phyloP scores from a whole-genome alignment of 371 early-diverging fungal genomes.

The Mucor mucedo region DNA sequence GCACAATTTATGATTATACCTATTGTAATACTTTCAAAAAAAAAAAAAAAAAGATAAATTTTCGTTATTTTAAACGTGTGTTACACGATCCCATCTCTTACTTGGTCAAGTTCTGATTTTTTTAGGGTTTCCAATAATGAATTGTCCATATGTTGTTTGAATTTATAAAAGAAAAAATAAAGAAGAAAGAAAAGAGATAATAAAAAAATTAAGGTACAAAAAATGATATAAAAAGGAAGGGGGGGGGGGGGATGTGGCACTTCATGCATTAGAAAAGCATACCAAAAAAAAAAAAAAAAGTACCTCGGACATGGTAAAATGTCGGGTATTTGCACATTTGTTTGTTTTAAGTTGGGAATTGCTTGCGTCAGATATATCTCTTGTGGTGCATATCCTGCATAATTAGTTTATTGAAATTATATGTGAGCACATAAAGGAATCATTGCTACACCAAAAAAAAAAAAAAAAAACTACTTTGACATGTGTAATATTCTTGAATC shows the following conservation, averaged over 20 bases:
- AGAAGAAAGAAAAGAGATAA: not conserved
- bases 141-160: slow-evolving; percentile 7
- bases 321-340: slow-evolving; percentile 2
- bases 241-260: not conserved
- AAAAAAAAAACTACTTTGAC: not conserved
- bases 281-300: not conserved
- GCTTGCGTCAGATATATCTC: too few species aligned
- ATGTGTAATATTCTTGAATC: slow-evolving; percentile 15
- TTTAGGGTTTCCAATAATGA: slow-evolving; percentile 24
- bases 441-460: not conserved
- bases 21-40: slow-evolving; percentile 22
- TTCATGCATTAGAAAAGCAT: slow-evolving; percentile 1
- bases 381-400: too few species aligned
- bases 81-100: slow-evolving; percentile 8
- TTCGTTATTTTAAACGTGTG: not conserved
- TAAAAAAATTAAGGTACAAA: not conserved
- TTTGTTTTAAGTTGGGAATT: not conserved
- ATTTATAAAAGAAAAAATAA: not conserved
- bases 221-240: not conserved
- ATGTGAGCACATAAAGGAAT: not conserved
- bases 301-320: not conserved
- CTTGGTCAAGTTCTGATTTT: slow-evolving; percentile 39
- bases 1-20: not conserved
- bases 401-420: too few species aligned
- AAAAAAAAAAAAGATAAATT: not conserved